Evolutionary conservation across 1,139 yeast species (phyloP).

Genomic region (Yamadazyma jaroonii): DNA sequence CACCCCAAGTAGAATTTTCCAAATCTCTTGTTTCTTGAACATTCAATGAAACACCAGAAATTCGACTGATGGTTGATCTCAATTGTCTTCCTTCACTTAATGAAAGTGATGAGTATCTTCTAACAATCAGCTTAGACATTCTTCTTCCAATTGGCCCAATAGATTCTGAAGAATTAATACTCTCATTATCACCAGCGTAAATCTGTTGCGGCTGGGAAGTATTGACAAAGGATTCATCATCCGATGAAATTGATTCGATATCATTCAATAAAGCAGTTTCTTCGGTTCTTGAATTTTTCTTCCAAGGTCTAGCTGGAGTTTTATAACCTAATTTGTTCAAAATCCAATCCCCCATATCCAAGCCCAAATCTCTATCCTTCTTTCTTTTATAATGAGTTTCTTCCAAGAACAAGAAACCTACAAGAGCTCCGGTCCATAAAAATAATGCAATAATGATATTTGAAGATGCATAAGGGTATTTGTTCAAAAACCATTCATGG

Average conservation of each 20-base stretch:
- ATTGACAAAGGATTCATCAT: slow-evolving; percentile 1
- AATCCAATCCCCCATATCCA: slow-evolving; percentile 51
- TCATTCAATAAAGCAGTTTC: slow-evolving; percentile 4
- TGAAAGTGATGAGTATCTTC: slow-evolving; percentile 37
- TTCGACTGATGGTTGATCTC: slow-evolving; percentile 11
- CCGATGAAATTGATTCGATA: slow-evolving; percentile 7
- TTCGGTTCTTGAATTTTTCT: slow-evolving; percentile 10
- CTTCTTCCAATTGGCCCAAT: slow-evolving; percentile 32
- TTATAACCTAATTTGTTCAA: slow-evolving; percentile 29
- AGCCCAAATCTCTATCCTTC: slow-evolving; percentile 46
- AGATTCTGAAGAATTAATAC: slow-evolving; percentile 18
- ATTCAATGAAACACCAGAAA: slow-evolving; percentile 14
- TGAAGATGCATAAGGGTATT: slow-evolving; percentile 58
- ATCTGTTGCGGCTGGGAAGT: slow-evolving; percentile 12
- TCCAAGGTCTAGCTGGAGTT: slow-evolving; percentile 14
- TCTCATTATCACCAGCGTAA: slow-evolving; percentile 13
- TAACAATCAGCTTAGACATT: slow-evolving; percentile 35
- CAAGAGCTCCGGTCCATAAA: slow-evolving; percentile 34
- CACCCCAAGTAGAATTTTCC: slow-evolving; percentile 9
- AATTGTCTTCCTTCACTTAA: slow-evolving; percentile 5
- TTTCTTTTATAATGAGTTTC: slow-evolving; percentile 53
- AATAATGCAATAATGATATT: slow-evolving; percentile 52
- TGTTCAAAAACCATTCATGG: slow-evolving; percentile 12
- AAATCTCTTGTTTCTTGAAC: slow-evolving; percentile 9
- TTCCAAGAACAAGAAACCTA: slow-evolving; percentile 54